Evolutionary conservation across 2,329 filamentous ascomycete species (phyloP).

Genomic region (Penicillium palitans): DNA sequence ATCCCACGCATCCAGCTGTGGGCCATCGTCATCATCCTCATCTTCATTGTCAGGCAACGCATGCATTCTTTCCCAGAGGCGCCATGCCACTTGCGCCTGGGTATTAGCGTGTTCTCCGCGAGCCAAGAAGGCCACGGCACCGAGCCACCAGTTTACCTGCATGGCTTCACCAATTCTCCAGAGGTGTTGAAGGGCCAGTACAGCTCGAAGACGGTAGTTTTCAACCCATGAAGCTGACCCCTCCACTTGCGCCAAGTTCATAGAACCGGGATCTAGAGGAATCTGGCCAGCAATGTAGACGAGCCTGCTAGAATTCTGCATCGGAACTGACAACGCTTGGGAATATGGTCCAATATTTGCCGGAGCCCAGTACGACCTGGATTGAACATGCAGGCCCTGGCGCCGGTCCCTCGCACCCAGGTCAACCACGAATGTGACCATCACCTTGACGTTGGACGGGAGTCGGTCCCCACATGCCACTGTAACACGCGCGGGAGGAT

Average conservation of each 20-base stretch:
- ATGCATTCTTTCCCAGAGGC: slow-evolving; percentile 49
- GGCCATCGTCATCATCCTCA: slow-evolving; percentile 53
- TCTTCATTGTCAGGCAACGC: slow-evolving; percentile 20
- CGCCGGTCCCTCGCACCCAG: slow-evolving; percentile 34
- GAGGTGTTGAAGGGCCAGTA: slow-evolving; percentile 82
- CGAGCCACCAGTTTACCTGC: slow-evolving; percentile 72
- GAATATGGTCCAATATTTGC: slow-evolving; percentile 98
- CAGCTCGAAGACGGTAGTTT: slow-evolving; percentile 59
- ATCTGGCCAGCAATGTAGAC: slow-evolving; percentile 88
- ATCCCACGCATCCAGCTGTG: slow-evolving; percentile 50
- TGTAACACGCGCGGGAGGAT: slow-evolving; percentile 82
- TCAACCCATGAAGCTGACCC: slow-evolving; percentile 25
- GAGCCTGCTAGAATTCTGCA: slow-evolving; percentile 35
- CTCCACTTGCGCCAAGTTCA: slow-evolving; percentile 52
- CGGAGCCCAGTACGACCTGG: slow-evolving; percentile 92
- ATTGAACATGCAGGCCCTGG: slow-evolving; percentile 80
- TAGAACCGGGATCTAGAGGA: slow-evolving; percentile 76
- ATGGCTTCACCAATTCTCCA: slow-evolving; percentile 76
- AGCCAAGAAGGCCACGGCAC: slow-evolving; percentile 73
- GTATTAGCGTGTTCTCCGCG: slow-evolving; percentile 33
- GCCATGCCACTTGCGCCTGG: slow-evolving; percentile 42
- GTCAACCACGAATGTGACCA: slow-evolving; percentile 57
- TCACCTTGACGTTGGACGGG: slow-evolving; percentile 59
- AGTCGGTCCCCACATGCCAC: slow-evolving; percentile 72
- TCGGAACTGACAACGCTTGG: slow-evolving; percentile 65